Conservation (phyloP, 495 filamentous ascomycete species). For the Penicillium psychrofluorescens region DNA sequence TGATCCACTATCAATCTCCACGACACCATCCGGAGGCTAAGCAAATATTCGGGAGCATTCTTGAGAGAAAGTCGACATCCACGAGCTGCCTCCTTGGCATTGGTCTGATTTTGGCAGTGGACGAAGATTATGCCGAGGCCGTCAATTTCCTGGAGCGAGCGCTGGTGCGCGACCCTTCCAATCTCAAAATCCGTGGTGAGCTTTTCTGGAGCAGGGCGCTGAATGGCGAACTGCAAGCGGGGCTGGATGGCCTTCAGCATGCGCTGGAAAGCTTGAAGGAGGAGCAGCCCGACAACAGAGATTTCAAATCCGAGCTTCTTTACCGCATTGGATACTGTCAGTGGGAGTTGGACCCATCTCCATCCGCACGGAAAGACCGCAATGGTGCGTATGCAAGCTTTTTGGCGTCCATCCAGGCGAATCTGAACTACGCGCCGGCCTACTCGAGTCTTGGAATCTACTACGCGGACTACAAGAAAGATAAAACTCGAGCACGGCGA, state of each 20-base stretch:
- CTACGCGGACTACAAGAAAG: constrained; percentile 84
- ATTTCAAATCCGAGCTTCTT: constrained; percentile 72
- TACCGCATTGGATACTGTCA: constrained; percentile 85
- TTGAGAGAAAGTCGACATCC: constrained; percentile 62
- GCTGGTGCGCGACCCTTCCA: constrained; percentile 57
- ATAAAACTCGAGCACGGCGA: constrained; percentile 72
- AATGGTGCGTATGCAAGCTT: constrained; percentile 76
- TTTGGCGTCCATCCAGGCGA: constrained; percentile 73
- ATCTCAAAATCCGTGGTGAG: constrained; percentile 72
- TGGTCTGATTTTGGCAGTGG: constrained; percentile 84
- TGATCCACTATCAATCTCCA: constrained; percentile 83
- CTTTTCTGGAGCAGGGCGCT: constrained; percentile 84
- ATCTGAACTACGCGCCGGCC: constrained; percentile 83
- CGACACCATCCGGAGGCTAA: constrained; percentile 86
- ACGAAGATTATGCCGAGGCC: constrained; percentile 76
- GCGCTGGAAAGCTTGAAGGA: constrained; percentile 55
- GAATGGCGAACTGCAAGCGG: constrained; percentile 61
- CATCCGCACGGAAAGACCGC: constrained; percentile 64
- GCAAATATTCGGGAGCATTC: constrained; percentile 67
- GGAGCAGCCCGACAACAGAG: constrained; percentile 50
- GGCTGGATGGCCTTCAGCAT: constrained; percentile 58
- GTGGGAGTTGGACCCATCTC: constrained; percentile 73
- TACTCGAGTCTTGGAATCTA: constrained; percentile 95
- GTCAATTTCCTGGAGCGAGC: constrained; percentile 72
- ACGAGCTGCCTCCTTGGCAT: constrained; percentile 81